Base-by-base conservation (phyloP, 768 basidiomycete genomes). In the Russula emetica region DNA sequence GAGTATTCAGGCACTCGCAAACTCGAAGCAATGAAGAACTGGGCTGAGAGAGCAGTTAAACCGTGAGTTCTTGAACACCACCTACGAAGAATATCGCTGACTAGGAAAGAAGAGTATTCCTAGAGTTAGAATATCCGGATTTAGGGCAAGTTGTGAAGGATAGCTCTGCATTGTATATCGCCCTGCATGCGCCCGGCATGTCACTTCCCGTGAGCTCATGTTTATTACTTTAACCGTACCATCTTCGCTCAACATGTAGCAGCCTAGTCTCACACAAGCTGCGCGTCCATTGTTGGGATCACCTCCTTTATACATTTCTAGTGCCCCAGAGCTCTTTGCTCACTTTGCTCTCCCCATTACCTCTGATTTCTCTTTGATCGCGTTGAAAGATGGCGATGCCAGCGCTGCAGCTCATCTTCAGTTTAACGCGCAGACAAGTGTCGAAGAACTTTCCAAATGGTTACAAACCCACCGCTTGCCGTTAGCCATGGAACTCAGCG, bases 1-100 rank as follows among this genome's bases (percentile, higher is more conserved):
- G 94, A 96, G 64, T 96, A 96, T 70, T 81, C 75, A 1, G 88
- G 90, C 28, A 83, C 84, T 1, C 75, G 96, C 49, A 86, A 83
- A 58, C 73, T 96, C 1, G 84, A 87, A 3, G 82, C 85, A 49
- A 76, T 99, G 69, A 79, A 82, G 66, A 76, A 78, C 0, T 99
- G 94, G 72, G 84, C 87, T 0, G 82, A 86, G 68, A 91, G 87
- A 72, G 90, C 92, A 0, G 79, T 83, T 34, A 79, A 83, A 6
- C 82, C 85, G 90, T 94, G 69, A 70, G 90, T 78, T 7, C 28
- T 4, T 30, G n/a, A n/a, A 42, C 38, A 34, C 16, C 9, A 16
- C 54, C 10, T 47, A 20, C 6, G 6, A 60, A 26, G 9, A 45
- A 57, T 58, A 38, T 47, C 51, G 9, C 52, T 65, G 49, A 66